Evolutionary conservation across 1,284 basidiomycete genomes (phyloP).

Genomic region (Pseudozyma sp.): DNA sequence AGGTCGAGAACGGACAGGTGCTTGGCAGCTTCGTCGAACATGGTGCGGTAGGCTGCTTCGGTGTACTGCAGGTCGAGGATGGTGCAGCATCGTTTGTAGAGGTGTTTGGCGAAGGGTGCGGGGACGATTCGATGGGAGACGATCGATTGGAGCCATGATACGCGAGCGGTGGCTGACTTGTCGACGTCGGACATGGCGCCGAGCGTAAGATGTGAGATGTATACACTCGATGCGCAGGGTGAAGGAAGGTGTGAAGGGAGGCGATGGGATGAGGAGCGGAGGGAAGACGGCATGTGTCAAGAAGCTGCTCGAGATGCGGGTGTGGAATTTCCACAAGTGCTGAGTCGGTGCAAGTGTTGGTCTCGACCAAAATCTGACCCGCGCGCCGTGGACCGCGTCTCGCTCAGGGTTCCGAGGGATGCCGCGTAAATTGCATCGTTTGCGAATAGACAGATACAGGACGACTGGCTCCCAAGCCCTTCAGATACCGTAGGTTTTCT

Average conservation of each 20-base stretch:
- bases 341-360: no score
- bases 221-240: not conserved
- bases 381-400: no score
- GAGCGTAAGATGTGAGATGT: no score
- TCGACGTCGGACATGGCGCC: conserved; percentile 15
- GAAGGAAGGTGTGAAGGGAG: not conserved
- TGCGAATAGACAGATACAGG: no score
- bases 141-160: conserved; percentile 47
- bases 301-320: no score
- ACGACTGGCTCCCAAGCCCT: no score
- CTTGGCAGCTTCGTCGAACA: conserved; percentile 27
- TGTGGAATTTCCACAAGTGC: no score
- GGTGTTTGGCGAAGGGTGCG: conserved; percentile 35
- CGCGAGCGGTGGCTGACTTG: conserved; percentile 15
- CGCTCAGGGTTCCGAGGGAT: no score
- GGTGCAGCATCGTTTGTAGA: conserved; percentile 39
- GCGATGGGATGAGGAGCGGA: not conserved
- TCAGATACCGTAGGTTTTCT: no score
- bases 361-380: no score
- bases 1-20: conserved; percentile 45
- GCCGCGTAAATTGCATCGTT: no score
- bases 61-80: conserved; percentile 17
- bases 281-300: no score
- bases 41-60: conserved; percentile 18
- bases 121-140: conserved; percentile 51